Evolutionary conservation across 192 early-diverging fungal species (phyloP).

Genomic region (Geranomyces variabilis): DNA sequence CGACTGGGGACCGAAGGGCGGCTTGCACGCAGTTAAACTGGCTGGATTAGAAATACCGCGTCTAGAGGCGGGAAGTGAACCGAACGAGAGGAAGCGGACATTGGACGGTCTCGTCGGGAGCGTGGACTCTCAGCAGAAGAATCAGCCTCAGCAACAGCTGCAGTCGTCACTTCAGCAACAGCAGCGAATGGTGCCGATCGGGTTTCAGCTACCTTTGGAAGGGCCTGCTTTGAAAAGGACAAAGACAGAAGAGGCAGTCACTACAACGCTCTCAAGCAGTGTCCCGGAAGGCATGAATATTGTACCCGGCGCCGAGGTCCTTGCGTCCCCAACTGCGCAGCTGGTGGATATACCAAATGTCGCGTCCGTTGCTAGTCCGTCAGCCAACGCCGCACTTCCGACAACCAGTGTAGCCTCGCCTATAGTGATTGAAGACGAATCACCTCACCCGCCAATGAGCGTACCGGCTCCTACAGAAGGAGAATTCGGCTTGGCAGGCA

Average conservation of each 20-base stretch:
- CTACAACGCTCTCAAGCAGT: no score
- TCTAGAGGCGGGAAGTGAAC: not conserved
- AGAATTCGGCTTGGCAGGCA: no score
- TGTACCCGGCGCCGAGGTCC: not conserved
- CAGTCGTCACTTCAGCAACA: no score
- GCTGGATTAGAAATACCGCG: not conserved
- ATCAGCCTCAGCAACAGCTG: no score
- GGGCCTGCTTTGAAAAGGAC: not conserved
- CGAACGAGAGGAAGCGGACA: not conserved
- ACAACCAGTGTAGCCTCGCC: not conserved
- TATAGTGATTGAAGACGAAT: no score
- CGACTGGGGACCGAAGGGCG: not conserved
- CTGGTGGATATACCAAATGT: not conserved
- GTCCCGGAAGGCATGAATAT: no score
- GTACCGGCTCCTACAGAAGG: no score
- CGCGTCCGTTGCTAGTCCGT: not conserved
- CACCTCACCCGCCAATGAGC: no score
- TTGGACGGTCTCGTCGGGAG: not conserved
- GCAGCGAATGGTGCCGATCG: no score
- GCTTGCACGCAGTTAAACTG: slow-evolving; percentile 10
- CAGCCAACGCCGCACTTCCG: not conserved
- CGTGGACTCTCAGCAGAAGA: not conserved
- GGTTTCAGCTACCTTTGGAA: not conserved
- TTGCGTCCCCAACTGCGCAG: not conserved
- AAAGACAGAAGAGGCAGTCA: not conserved